Conservation (phyloP, 164 flowering plant species). For the Aristolochia contorta region DNA sequence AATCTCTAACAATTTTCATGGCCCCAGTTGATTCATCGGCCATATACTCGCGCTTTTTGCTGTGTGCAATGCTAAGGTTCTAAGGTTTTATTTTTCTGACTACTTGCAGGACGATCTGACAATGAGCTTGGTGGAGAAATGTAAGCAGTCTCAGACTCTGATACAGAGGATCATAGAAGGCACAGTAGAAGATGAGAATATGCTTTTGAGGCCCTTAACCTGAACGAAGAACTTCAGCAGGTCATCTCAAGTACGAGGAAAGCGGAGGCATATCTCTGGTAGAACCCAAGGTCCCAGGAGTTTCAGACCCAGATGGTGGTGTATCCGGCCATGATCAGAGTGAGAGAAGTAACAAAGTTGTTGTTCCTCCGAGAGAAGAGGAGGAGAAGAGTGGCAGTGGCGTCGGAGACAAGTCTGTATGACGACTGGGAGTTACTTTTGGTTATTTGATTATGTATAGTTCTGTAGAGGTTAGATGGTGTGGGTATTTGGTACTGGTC, state of each 20-base stretch:
- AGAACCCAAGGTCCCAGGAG: neutral
- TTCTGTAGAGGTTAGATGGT: too few species aligned
- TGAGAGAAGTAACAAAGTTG: too few species aligned
- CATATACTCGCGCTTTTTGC: neutral
- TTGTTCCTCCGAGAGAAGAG: too few species aligned
- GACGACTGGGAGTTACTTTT: too few species aligned
- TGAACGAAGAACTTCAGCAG: constrained; percentile 64
- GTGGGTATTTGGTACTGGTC: too few species aligned
- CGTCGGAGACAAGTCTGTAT: too few species aligned
- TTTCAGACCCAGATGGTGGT: neutral
- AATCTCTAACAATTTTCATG: neutral
- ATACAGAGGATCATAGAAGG: constrained; percentile 62
- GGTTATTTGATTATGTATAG: too few species aligned
- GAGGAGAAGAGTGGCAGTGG: too few species aligned
- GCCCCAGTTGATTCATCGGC: neutral
- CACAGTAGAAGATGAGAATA: constrained; percentile 51
- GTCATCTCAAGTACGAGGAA: constrained; percentile 38
- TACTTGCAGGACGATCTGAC: constrained; percentile 88
- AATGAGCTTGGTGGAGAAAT: constrained; percentile 58
- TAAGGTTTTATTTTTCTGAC: neutral
- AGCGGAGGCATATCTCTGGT: neutral
- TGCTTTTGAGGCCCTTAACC: constrained; percentile 76
- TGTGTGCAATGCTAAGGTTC: too few species aligned
- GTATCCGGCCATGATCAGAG: neutral
- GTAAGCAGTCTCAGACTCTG: constrained; percentile 58